Base-by-base conservation (phyloP, 768 basidiomycete species). In the Xerocomus spinulosus region DNA sequence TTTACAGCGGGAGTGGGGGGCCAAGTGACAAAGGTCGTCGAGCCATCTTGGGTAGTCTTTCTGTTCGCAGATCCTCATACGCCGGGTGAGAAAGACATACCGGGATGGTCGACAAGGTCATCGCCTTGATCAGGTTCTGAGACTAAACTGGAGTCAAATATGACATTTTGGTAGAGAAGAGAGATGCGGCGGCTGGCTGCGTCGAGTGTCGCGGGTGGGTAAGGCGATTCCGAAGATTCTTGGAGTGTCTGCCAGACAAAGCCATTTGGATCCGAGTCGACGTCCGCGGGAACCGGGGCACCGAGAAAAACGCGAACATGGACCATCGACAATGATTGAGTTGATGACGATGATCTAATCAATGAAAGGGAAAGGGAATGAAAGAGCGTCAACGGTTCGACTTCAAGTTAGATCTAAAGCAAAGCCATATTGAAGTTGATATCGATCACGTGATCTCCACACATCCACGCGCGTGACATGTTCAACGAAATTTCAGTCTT, bases 151-250 rank as follows among this genome's bases (percentile, higher is more conserved):
- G 79, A 75, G 36, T 75, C 68, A 52, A 88, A 88, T n/a, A 87
- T 84, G 24, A 82, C 73, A 46, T 86, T 85, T 57, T 81, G 71
- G 56, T 90, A 90, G 20, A 87, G 64, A 42, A 77, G 48, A 1
- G 87, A 89, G 36, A 91, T 81, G 32, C 83, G 73, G n/a, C 72
- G 72, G 59, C 77, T 85, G 8, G 83, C 85, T 4, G 77, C 82
- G 53, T 84, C 82, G 34, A 87, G 60, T 0, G 81, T 82, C 17
- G 76, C 75, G 10, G 73, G 69, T 5, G 76, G 79, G n/a, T 37
- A 54, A 1, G 34, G 18, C 46, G 51, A 47, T 44, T 24, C n/a
- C 24, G 40, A 54, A 5, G 57, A 13, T 29, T 49, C 57, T 43
- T 73, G 63, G 5, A 74, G 52, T 0, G 73, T 78, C 34, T 68